Percentiles rank a stretch among this genome's conserved stretches.
These are phyloP conservation scores for Eragrostis tef DNA, from an alignment of 202 grass and related monocot species.

Conservation along the genomic window DNA sequence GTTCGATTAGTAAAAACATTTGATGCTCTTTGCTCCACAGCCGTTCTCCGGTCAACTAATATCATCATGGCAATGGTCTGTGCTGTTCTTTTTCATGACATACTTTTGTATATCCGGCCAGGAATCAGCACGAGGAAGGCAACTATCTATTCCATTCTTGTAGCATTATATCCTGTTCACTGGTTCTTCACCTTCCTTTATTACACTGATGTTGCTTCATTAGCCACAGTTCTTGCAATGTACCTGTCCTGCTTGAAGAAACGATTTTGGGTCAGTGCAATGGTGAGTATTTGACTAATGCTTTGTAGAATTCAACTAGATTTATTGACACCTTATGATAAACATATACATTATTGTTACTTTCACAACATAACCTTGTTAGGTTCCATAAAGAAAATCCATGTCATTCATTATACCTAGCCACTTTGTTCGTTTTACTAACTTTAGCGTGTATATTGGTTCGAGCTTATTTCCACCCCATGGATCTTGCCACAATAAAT, in stretches of 20 bases:
- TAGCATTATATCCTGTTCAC: conserved; percentile 76
- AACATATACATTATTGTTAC: not conserved
- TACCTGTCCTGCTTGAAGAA: conserved; percentile 86
- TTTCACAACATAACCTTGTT: conserved; percentile 5
- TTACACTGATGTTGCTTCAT: conserved; percentile 90
- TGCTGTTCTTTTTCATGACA: conserved; percentile 72
- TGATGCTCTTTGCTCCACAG: conserved; percentile 63
- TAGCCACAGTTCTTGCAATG: conserved; percentile 84
- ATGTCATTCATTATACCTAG: not conserved
- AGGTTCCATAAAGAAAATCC: not conserved
- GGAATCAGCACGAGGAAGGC: conserved; percentile 65
- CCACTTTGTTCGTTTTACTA: not conserved
- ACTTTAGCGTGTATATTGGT: not conserved
- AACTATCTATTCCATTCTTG: conserved; percentile 66
- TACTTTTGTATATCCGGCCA: conserved; percentile 69
- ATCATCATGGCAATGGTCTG: conserved; percentile 67
- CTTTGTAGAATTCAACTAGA: conserved; percentile 21
- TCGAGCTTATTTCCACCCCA: not conserved
- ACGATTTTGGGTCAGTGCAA: conserved; percentile 73
- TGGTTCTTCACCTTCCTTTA: conserved; percentile 99
- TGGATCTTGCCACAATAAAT: not conserved
- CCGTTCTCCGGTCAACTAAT: conserved; percentile 85
- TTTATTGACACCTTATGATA: conserved; percentile 24
- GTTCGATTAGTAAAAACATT: conserved; percentile 47
- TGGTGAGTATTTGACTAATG: conserved; percentile 55